Percentiles rank a stretch among this genome's conserved stretches.
phyloP scores from a whole-genome alignment of 2,329 filamentous ascomycete species.

The Pseudogymnoascus sp. region DNA sequence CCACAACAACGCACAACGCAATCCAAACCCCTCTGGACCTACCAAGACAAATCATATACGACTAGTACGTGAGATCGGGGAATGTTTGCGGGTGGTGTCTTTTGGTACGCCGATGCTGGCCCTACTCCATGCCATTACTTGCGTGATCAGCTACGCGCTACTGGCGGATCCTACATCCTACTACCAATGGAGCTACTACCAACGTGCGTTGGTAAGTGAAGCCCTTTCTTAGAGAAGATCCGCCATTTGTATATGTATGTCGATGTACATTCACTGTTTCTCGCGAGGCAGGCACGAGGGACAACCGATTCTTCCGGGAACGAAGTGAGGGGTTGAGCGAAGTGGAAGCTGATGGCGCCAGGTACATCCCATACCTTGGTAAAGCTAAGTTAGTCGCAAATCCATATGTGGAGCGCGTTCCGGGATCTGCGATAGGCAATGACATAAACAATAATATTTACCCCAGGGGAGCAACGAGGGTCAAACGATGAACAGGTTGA shows the following conservation, averaged over 20 bases:
- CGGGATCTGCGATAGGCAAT: slow-evolving; percentile 2
- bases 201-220: not conserved
- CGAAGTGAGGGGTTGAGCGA: slow-evolving; percentile 5
- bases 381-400: slow-evolving; percentile 6
- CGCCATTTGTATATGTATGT: slow-evolving; percentile 1
- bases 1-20: not conserved
- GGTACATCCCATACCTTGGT: slow-evolving; percentile 1
- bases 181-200: slow-evolving; percentile 3
- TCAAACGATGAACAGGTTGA: not conserved
- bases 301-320: slow-evolving; percentile 7
- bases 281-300: slow-evolving; percentile 7
- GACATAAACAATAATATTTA: slow-evolving; percentile 9
- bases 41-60: not conserved
- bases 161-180: not conserved
- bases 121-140: not conserved
- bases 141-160: slow-evolving; percentile 5
- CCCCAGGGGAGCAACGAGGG: not conserved
- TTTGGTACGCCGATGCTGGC: slow-evolving; percentile 1
- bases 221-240: not conserved
- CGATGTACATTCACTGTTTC: not conserved
- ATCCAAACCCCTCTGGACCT: not conserved
- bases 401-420: slow-evolving; percentile 8
- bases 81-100: not conserved
- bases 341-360: slow-evolving; percentile 2
- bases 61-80: not conserved